Base-by-base conservation (phyloP, 257 asterid genomes). In the Fraxinus americana region DNA sequence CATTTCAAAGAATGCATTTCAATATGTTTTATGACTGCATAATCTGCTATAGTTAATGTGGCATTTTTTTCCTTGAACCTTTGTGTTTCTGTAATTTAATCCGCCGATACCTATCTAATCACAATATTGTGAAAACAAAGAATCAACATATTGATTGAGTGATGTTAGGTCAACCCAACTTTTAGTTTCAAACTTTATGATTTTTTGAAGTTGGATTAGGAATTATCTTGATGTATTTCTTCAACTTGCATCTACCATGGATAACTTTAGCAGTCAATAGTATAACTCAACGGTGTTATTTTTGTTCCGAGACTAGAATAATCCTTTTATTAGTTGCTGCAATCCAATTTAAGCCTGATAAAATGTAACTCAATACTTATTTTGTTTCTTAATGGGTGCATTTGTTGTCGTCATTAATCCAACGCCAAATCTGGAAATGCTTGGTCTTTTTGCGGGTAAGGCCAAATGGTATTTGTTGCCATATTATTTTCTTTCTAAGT, bases 371-470 rank as follows among this genome's bases (percentile, higher is more conserved):
- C 23, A 70, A n/a, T 71, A 16, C 7, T 81, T 50, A 21, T 59
- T 84, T 34, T 50, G 50, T 73, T 82, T 75, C 75, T 80, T 76
- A 76, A 68, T 87, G 92, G 98, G 98, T 72, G 98, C 98, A 4
- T 87, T 94, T n/a, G 83, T 94, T 75, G 98, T 94, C 79, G 92
- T 92, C 83, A 75, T 92, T 36, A 90, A 87, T 81, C 88, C 78
- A 82, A 81, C 94, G 79, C 99, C 99, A 5, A 91, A 91, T 83
- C 78, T 94, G 85, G 92, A 90, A 94, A 90, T 92, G 97, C 97
- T 94, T 73, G 99, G 99, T 80, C 91, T 94, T 80, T 84, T 94
- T n/a, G 83, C 99, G 92, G 97, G 99, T 92, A 89, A 57, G 3
- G 3, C 67, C 32, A 36, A 36, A 73, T 10, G 12, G 32, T 16